Evolutionary conservation across 2,329 filamentous ascomycete genomes (phyloP).

Genomic region (Didymella exigua): DNA sequence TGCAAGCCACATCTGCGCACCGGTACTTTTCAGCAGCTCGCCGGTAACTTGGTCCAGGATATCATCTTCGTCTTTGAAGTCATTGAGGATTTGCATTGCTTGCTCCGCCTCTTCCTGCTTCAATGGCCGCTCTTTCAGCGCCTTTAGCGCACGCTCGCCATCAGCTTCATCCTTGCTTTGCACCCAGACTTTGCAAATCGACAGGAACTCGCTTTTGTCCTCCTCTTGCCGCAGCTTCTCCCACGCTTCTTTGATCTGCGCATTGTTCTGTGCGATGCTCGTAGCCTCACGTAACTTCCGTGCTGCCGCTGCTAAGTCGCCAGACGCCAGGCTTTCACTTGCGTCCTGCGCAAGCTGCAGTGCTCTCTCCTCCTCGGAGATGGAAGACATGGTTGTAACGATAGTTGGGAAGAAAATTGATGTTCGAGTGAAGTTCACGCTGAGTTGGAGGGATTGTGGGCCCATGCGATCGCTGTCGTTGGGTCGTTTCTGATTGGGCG

Average conservation of each 20-base stretch:
- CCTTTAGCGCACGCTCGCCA: constrained; percentile 48
- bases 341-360: constrained; percentile 41
- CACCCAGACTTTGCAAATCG: constrained; percentile 46
- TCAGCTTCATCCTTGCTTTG: constrained; percentile 45
- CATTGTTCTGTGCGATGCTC: constrained; percentile 50
- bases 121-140: constrained; percentile 39
- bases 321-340: constrained; percentile 31
- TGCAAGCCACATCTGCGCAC: constrained; percentile 51
- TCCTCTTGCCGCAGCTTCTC: constrained; percentile 49
- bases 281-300: constrained; percentile 53
- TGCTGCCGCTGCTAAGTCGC: constrained; percentile 49
- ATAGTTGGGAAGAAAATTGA: constrained; percentile 2
- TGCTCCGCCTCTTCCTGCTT: constrained; percentile 47
- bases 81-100: constrained; percentile 51
- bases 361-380: constrained; percentile 38
- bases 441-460: constrained; percentile 18
- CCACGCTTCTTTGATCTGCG: constrained; percentile 50
- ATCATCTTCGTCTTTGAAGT: constrained; percentile 50
- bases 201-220: constrained; percentile 41
- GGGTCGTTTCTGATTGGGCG: constrained; percentile 20
- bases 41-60: constrained; percentile 50
- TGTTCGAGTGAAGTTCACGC: constrained; percentile 22
- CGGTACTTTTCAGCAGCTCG: constrained; percentile 42
- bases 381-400: constrained; percentile 32
- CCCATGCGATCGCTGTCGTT: constrained; percentile 28